Evolutionary conservation across 306 rosid genomes (phyloP), one percentile per base, ranked within the genome.

Genomic region (Inga leiocalycina): DNA sequence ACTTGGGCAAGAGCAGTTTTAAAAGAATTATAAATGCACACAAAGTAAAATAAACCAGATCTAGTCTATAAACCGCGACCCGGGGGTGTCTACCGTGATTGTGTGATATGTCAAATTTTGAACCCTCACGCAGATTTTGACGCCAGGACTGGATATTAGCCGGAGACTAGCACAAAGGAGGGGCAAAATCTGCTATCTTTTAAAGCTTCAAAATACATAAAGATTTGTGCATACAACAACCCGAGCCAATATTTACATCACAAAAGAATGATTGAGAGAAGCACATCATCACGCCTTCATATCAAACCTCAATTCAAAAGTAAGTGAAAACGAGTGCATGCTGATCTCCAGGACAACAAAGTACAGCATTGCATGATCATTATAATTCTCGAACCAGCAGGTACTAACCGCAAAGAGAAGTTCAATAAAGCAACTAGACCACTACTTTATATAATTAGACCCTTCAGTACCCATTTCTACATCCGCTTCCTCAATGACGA

Each of bases 401-500:
- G 74, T 54, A 64, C 44, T 56, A 32, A 27, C 71, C 37, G 22
- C 39, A 39, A 65, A 65, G 32, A 54, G 12, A 70, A 15, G 35
- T 71, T 69, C 74, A 32, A 59, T 54, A 39, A 70, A 35, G 72
- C 77, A 75, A 69, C 34, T 27, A 57, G 51, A 76, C 59, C 75
- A 71, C 43, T 79, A 20, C 75, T 43, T 77, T 62, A 66, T 71
- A 75, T 17, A 71, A 74, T 8, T 1, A 76, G 57, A 76, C 37
- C 34, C 20, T 75, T 61, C 79, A 24, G 59, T 43, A 43, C 71
- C 49, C 30, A 62, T 71, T n/a, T 83, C 79, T 80, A 88, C 51
- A 54, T 77, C 71, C 89, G 85, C 91, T 84, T 94, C 88, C 91
- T 88, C 81, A 86, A 79, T 3, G 92, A 91, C 14, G 88, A 86